Conservation (phyloP, 768 basidiomycete genomes). For the Termitomyces sp. region DNA sequence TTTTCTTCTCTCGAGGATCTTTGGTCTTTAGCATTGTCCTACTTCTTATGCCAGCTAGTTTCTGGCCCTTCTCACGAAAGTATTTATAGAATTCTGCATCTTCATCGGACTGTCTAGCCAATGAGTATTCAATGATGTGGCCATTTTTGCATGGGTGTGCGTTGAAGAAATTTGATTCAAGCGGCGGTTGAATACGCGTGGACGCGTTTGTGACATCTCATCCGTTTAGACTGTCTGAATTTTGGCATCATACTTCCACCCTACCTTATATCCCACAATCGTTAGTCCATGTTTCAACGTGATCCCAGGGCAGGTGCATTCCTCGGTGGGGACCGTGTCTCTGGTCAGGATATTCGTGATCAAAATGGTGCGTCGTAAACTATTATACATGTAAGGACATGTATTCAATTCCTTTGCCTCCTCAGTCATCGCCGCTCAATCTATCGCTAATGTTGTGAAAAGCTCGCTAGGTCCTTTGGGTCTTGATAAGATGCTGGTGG, state of each 20-base stretch:
- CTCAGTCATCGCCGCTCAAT: conserved; percentile 88
- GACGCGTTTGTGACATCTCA: conserved; percentile 15
- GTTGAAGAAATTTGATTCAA: conserved; percentile 11
- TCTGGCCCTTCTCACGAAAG: not conserved
- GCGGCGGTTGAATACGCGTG: conserved; percentile 20
- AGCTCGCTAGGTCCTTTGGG: conserved; percentile 94
- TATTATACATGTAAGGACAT: not conserved
- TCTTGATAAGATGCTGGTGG: conserved; percentile 95
- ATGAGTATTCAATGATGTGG: conserved; percentile 3
- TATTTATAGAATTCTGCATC: conserved; percentile 10
- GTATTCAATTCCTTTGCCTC: conserved; percentile 4
- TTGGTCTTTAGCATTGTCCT: not conserved
- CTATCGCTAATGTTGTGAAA: conserved; percentile 97
- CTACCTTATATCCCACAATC: conserved; percentile 4
- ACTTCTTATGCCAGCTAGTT: not conserved
- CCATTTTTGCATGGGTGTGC: not conserved
- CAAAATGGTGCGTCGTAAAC: conserved; percentile 71
- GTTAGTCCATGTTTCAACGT: conserved; percentile 69
- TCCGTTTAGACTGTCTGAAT: not conserved
- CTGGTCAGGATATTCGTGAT: conserved; percentile 93
- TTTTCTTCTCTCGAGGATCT: not conserved
- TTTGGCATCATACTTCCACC: not conserved
- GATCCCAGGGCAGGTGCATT: conserved; percentile 91
- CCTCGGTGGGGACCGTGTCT: conserved; percentile 88
- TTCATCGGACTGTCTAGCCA: conserved; percentile 7